Conservation (phyloP, 2,329 filamentous ascomycete species). For the Thermoascus crustaceus region DNA sequence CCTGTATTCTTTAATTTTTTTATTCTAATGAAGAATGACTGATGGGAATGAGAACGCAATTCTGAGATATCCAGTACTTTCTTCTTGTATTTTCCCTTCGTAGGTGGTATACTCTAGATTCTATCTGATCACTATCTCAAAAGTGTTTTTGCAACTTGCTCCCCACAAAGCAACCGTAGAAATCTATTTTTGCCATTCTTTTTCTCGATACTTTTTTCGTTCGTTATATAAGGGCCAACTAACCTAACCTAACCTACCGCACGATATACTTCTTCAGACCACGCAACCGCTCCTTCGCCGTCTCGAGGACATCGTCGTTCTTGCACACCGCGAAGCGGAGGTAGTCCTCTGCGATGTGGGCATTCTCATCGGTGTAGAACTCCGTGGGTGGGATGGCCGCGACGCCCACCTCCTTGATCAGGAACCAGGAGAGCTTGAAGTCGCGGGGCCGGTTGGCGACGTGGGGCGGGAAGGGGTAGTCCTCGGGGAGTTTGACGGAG, state of each 20-base stretch:
- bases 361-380: slow-evolving; percentile 83
- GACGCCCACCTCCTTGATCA: slow-evolving; percentile 93
- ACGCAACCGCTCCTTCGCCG: slow-evolving; percentile 66
- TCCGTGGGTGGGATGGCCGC: slow-evolving; percentile 94
- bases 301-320: slow-evolving; percentile 73
- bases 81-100: too few relatives aligned
- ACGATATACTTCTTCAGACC: slow-evolving; percentile 64
- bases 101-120: too few relatives aligned
- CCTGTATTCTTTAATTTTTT: too few relatives aligned
- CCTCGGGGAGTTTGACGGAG: slow-evolving; percentile 72
- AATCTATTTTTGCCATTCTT: not conserved
- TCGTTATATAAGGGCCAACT: too few relatives aligned
- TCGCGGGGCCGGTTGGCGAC: slow-evolving; percentile 80
- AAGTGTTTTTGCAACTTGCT: too few relatives aligned
- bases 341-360: slow-evolving; percentile 83
- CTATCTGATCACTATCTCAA: too few relatives aligned
- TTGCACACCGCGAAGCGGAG: slow-evolving; percentile 95
- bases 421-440: slow-evolving; percentile 92
- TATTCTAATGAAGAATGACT: too few relatives aligned
- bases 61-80: too few relatives aligned
- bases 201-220: not conserved
- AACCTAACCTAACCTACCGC: too few relatives aligned
- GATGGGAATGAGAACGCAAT: too few relatives aligned
- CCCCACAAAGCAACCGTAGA: too few relatives aligned
- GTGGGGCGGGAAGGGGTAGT: slow-evolving; percentile 83